Conservation (phyloP, 2,329 filamentous ascomycete genomes). For the Albifimbria verrucaria region DNA sequence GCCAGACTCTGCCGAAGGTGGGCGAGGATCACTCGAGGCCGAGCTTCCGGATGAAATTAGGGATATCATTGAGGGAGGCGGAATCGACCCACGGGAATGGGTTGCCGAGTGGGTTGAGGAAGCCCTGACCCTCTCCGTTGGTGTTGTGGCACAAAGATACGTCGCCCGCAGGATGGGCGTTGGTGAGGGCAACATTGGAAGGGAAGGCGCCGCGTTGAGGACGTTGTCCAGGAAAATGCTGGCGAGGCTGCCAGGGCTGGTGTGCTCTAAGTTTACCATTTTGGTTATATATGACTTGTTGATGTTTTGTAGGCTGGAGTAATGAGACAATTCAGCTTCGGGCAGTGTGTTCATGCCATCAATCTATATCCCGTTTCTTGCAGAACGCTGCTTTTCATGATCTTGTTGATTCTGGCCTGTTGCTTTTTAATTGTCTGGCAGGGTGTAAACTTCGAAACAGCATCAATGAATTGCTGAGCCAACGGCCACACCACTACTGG, state of each 20-base stretch:
- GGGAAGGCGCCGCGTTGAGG: slow-evolving; percentile 60
- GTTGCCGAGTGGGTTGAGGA: slow-evolving; percentile 97
- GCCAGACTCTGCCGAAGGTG: slow-evolving; percentile 49
- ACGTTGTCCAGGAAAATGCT: slow-evolving; percentile 52
- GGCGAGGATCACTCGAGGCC: slow-evolving; percentile 31
- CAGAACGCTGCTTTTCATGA: too few species aligned
- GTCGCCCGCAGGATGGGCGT: slow-evolving; percentile 95
- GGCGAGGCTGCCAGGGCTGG: slow-evolving; percentile 61
- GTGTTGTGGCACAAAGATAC: slow-evolving; percentile 89
- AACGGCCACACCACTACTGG: too few species aligned
- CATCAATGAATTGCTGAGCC: too few species aligned
- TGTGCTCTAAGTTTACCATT: slow-evolving; percentile 34
- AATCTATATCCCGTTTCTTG: too few species aligned
- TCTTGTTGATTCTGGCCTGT: too few species aligned
- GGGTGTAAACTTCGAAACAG: too few species aligned
- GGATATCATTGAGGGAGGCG: slow-evolving; percentile 72
- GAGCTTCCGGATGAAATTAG: slow-evolving; percentile 75
- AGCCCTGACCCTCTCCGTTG: slow-evolving; percentile 70
- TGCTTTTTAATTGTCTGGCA: too few species aligned
- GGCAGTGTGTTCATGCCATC: too few species aligned
- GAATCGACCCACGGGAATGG: slow-evolving; percentile 93
- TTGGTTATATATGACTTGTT: too few species aligned
- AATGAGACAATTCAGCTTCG: too few species aligned
- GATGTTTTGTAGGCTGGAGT: too few species aligned
- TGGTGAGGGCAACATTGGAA: slow-evolving; percentile 68